Evolutionary conservation across 2,329 filamentous ascomycete species (phyloP).

Genomic region (Periconia sp.): DNA sequence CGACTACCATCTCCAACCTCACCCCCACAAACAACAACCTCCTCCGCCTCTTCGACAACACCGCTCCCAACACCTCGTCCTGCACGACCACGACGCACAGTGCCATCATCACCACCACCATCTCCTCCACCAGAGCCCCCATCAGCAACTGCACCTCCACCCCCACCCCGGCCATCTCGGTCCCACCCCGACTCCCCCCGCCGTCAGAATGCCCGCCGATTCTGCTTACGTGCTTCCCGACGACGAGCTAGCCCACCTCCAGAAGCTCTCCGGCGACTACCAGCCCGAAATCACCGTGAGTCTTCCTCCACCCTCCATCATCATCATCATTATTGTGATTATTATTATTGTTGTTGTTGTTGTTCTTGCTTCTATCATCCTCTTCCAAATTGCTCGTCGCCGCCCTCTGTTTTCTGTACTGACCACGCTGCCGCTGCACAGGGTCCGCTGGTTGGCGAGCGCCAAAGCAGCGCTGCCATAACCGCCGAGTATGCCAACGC

Average conservation of each 20-base stretch:
- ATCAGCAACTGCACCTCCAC: conserved; percentile 8
- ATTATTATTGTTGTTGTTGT: no score
- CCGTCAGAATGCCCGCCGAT: conserved; percentile 41
- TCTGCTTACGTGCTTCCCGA: conserved; percentile 42
- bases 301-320: conserved; percentile 10
- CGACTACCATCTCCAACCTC: conserved; percentile 11
- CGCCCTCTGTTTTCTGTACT: neutral
- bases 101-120: conserved; percentile 6
- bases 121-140: neutral
- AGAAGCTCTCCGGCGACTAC: conserved; percentile 63
- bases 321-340: conserved; percentile 3
- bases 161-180: conserved; percentile 36
- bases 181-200: conserved; percentile 19
- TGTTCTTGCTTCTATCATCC: no score
- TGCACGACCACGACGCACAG: no score
- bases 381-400: neutral
- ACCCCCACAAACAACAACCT: conserved; percentile 31
- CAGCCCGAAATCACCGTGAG: conserved; percentile 60
- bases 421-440: conserved; percentile 42
- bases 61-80: no score
- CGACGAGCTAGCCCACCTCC: conserved; percentile 63
- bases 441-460: conserved; percentile 82
- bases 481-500: conserved; percentile 85
- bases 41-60: conserved; percentile 1
- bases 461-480: conserved; percentile 74